Evolutionary conservation across 2,329 filamentous ascomycete species (phyloP), one percentile per base, ranked within the genome.

Genomic region (Iodosphaeria phyllophila): DNA sequence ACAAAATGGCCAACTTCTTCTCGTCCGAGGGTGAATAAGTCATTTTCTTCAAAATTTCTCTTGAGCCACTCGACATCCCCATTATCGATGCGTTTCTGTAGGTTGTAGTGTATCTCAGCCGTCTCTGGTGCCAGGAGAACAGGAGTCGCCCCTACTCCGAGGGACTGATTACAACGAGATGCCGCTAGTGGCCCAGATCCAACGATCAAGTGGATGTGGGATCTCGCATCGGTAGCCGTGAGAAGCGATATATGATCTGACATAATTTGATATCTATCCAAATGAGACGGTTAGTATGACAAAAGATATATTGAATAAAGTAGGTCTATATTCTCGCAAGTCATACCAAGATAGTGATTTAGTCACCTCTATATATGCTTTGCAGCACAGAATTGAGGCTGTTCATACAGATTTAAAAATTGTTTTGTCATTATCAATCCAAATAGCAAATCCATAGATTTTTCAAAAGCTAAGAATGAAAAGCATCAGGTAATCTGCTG

Each of bases 171-270:
- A 52, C 79, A 91, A 38, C 89, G 69, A 16, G 82, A 67, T 26
- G 76, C 75, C n/a, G 89, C 86, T 20, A 98, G 64, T 9, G 86
- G 72, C 41, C 84, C 89, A 17, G 75, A 73, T 30, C 89, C 89
- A 33, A 95, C 51, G 40, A 98, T 68, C 29, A 98, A 60, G 47
- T 98, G 89, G 20, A 84, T 50, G 42, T 80, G 75, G 23, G 56
- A 62, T 25, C 60, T 60, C 41, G 70, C 74, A 44, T 83, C 71
- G 35, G 75, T 60, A 24, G 77, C 72, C 22, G 77, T 74, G 23
- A 91, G 68, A 25, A 91, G 59, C 4, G 73, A 60, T 12, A 48
- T 46, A 23, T 42, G 41, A 13, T 31, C 29, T 11, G 32, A 24
- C 34, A 44, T 39, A n/a, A n/a, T n/a, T n/a, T n/a, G n/a, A n/a